phyloP scores from a whole-genome alignment of 2,329 filamentous ascomycete genomes.

The Hypoxylon sp. region DNA sequence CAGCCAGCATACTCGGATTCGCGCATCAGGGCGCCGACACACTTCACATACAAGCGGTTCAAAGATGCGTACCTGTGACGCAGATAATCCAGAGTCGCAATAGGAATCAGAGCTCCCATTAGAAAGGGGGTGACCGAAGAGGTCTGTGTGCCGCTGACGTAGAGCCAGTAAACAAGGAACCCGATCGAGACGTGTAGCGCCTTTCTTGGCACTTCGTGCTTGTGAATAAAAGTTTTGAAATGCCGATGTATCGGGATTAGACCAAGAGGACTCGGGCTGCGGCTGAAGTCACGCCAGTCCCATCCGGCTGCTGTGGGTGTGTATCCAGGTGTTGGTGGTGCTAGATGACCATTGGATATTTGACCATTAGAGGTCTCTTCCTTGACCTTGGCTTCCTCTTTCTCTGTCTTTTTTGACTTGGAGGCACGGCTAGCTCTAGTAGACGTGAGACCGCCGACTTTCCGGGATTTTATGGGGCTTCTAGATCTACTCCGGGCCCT shows the following conservation, averaged over 20 bases:
- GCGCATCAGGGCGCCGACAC: slow-evolving; percentile 92
- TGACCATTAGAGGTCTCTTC: slow-evolving; percentile 35
- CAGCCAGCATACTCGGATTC: slow-evolving; percentile 94
- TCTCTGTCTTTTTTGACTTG: slow-evolving; percentile 52
- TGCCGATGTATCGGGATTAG: slow-evolving; percentile 95
- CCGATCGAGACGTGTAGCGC: slow-evolving; percentile 95
- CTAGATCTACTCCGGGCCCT: slow-evolving; percentile 79
- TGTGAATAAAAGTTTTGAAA: slow-evolving; percentile 93
- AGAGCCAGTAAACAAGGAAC: slow-evolving; percentile 90
- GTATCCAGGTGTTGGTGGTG: slow-evolving; percentile 66
- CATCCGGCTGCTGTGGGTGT: slow-evolving; percentile 67
- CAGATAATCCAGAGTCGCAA: slow-evolving; percentile 83
- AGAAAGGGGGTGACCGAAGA: slow-evolving; percentile 85
- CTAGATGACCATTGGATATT: slow-evolving; percentile 75
- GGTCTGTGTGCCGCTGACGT: slow-evolving; percentile 82
- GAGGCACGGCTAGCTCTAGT: slow-evolving; percentile 56
- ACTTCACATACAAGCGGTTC: slow-evolving; percentile 88
- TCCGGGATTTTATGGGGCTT: slow-evolving; percentile 71
- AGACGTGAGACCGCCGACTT: slow-evolving; percentile 66
- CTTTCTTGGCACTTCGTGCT: slow-evolving; percentile 96
- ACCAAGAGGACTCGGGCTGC: slow-evolving; percentile 91
- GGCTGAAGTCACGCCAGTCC: slow-evolving; percentile 88
- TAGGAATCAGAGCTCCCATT: slow-evolving; percentile 83
- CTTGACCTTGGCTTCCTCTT: slow-evolving; percentile 43
- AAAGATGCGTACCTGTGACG: slow-evolving; percentile 85